Percentiles rank a stretch among this genome's conserved stretches.
Conservation (phyloP, 169 alveolate species). For the Eimeria acervulina region DNA sequence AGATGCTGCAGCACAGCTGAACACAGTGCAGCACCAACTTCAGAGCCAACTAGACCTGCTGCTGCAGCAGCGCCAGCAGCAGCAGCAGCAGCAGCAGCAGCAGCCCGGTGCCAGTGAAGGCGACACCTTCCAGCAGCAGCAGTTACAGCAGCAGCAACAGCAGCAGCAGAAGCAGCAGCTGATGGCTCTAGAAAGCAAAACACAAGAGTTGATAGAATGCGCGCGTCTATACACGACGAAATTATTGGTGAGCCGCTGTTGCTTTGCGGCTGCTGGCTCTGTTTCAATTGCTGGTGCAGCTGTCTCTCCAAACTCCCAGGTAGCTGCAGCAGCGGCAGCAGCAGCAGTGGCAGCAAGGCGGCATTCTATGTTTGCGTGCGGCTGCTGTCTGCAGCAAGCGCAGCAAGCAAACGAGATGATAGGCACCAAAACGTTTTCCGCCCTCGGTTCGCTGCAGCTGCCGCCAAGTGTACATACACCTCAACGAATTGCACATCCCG, state of each 20-base stretch:
- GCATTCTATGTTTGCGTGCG: background rate
- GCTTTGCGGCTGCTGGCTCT: conserved; percentile 3
- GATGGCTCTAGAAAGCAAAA: conserved; percentile 1
- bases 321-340: conserved; percentile 41
- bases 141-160: background rate
- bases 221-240: conserved; percentile 42
- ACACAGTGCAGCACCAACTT: conserved; percentile 55
- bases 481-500: background rate
- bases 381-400: conserved; percentile 53
- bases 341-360: background rate
- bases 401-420: conserved; percentile 41
- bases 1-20: conserved; percentile 44
- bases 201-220: conserved; percentile 21
- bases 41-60: conserved; percentile 47
- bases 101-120: background rate
- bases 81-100: conserved; percentile 7
- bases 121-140: conserved; percentile 1
- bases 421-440: conserved; percentile 2
- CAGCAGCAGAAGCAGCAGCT: conserved; percentile 14
- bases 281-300: background rate
- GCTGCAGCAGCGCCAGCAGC: conserved; percentile 61
- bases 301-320: background rate
- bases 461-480: background rate
- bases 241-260: conserved; percentile 26
- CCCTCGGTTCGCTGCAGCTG: conserved; percentile 58